phyloP scores from a whole-genome alignment of 768 basidiomycete genomes.

The Leucosporidium yakuticum region DNA sequence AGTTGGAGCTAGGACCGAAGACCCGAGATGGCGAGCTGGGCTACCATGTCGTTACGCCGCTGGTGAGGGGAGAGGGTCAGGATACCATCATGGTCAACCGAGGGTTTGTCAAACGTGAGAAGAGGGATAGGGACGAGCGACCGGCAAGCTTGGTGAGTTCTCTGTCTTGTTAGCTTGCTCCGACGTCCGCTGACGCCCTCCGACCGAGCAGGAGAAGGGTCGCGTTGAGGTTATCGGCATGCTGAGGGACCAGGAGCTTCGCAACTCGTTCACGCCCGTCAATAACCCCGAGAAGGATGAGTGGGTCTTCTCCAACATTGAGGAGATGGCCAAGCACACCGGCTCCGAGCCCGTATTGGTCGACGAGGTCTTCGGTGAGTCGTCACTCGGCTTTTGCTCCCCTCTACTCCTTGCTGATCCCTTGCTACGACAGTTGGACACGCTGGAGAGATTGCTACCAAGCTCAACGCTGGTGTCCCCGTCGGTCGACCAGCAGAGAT shows the following conservation, averaged over 20 bases:
- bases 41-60: slow-evolving; percentile 78
- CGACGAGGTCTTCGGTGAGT: slow-evolving; percentile 83
- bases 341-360: slow-evolving; percentile 68
- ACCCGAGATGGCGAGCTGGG: slow-evolving; percentile 85
- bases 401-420: neutral
- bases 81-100: slow-evolving; percentile 87
- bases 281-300: slow-evolving; percentile 70
- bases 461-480: slow-evolving; percentile 66
- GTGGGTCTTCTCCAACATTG: slow-evolving; percentile 90
- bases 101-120: slow-evolving; percentile 69
- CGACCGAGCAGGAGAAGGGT: slow-evolving; percentile 41
- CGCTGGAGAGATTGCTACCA: slow-evolving; percentile 61
- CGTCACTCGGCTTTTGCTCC: neutral
- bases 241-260: slow-evolving; percentile 63
- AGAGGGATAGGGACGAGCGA: slow-evolving; percentile 32
- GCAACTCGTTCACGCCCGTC: slow-evolving; percentile 79
- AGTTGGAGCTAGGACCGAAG: slow-evolving; percentile 76
- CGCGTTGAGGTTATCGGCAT: slow-evolving; percentile 77
- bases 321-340: slow-evolving; percentile 67
- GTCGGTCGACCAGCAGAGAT: slow-evolving; percentile 75
- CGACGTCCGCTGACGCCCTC: neutral
- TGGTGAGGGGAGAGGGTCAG: slow-evolving; percentile 58
- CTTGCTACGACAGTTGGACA: slow-evolving; percentile 61
- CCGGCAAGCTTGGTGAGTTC: slow-evolving; percentile 40
- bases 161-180: neutral